Conservation (phyloP, 2,329 filamentous ascomycete species). For the Colletotrichum scovillei region DNA sequence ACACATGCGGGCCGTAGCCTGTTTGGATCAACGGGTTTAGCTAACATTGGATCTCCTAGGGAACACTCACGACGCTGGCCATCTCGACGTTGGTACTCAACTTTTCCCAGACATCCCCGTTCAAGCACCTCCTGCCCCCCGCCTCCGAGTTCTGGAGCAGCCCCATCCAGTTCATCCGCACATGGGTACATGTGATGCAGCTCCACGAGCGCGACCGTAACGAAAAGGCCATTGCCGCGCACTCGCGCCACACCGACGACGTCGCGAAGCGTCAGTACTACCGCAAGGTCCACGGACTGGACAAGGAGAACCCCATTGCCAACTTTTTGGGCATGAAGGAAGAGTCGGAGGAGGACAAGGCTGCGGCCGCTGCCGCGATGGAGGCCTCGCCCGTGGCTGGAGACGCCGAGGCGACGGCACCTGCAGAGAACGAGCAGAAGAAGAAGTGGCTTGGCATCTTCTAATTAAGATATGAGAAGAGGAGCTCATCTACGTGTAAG, state of each 20-base stretch:
- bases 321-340: constrained; percentile 53
- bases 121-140: constrained; percentile 80
- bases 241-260: constrained; percentile 82
- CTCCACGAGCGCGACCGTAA: constrained; percentile 81
- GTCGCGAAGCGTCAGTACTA: constrained; percentile 88
- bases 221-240: constrained; percentile 75
- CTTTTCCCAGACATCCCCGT: constrained; percentile 83
- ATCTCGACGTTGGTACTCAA: constrained; percentile 80
- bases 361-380: constrained; percentile 46
- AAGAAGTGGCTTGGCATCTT: constrained; percentile 92
- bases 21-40: background rate
- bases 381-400: constrained; percentile 29
- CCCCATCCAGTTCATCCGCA: constrained; percentile 74
- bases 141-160: constrained; percentile 75
- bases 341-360: constrained; percentile 46
- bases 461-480: constrained; percentile 51
- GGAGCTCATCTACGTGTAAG: background rate
- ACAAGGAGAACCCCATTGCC: constrained; percentile 68
- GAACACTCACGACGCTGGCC: constrained; percentile 77
- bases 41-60: constrained; percentile 48
- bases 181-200: constrained; percentile 77
- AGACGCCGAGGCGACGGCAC: background rate
- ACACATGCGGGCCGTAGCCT: background rate
- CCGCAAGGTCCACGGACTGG: constrained; percentile 85
- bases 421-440: constrained; percentile 44